These are phyloP conservation scores for Quercus bicolor DNA, from an alignment of 306 rosid genomes.

Conservation along the genomic window DNA sequence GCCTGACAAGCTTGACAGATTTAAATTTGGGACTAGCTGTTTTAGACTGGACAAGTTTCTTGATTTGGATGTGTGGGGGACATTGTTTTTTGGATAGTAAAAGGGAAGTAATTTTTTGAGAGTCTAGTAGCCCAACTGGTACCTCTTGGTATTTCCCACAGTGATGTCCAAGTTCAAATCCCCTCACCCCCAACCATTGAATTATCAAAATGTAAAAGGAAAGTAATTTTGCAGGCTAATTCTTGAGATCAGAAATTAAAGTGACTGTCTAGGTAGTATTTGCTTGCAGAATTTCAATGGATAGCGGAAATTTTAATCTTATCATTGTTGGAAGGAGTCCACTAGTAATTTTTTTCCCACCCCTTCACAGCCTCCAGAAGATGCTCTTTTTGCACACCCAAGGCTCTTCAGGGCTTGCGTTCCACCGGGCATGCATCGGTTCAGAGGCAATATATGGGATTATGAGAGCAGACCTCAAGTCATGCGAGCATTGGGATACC, in stretches of 20 bases:
- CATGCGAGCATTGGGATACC: conserved; percentile 72
- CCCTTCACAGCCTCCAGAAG: conserved; percentile 83
- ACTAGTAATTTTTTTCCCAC: conserved; percentile 20
- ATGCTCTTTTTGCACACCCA: conserved; percentile 91
- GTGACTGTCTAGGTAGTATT: background rate
- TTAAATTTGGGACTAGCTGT: background rate
- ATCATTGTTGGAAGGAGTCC: conserved; percentile 11
- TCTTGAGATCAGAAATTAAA: background rate
- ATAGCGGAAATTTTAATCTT: background rate
- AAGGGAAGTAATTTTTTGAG: background rate
- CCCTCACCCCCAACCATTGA: no score
- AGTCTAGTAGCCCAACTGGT: no score
- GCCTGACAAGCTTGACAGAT: conserved; percentile 5
- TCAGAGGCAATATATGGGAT: conserved; percentile 96
- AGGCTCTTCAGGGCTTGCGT: conserved; percentile 95
- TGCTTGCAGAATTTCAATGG: background rate
- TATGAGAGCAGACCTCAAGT: conserved; percentile 74
- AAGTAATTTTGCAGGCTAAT: background rate
- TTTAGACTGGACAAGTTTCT: background rate
- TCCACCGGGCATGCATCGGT: conserved; percentile 96
- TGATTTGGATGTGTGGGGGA: background rate
- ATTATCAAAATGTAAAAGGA: background rate
- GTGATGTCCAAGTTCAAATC: no score
- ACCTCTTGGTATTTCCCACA: no score
- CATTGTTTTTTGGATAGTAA: background rate